phyloP scores from a whole-genome alignment of 2,329 filamentous ascomycete species.

The Chalara sp. region DNA sequence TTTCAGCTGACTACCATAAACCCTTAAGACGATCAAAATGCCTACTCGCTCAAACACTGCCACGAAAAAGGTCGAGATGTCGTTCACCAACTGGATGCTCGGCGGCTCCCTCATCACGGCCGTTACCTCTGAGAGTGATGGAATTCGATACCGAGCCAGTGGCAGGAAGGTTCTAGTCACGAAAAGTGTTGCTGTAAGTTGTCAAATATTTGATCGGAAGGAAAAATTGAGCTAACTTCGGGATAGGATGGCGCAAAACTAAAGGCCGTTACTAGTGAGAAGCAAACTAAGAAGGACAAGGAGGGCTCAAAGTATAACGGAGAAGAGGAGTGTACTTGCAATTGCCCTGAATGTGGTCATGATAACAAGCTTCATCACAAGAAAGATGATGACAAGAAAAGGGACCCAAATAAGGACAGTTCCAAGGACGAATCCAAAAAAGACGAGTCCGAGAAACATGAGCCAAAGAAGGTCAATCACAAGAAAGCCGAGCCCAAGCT shows the following conservation, averaged over 20 bases:
- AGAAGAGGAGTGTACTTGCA: not conserved
- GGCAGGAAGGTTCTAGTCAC: not conserved
- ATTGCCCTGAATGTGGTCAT: not conserved
- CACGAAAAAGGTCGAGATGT: slow-evolving; percentile 16
- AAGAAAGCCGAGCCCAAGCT: not conserved
- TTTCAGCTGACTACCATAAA: too few species aligned
- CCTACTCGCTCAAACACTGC: not conserved
- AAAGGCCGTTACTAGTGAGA: too few species aligned
- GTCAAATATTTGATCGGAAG: not conserved
- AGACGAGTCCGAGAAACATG: not conserved
- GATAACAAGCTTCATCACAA: not conserved
- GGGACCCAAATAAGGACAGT: not conserved
- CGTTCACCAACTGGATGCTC: slow-evolving; percentile 24
- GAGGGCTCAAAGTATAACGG: too few species aligned
- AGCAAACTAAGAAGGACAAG: too few species aligned
- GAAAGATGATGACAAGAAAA: not conserved
- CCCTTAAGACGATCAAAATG: not conserved
- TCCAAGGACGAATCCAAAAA: not conserved
- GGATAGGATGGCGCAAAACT: too few species aligned
- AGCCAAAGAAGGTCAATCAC: not conserved
- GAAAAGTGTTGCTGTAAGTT: not conserved
- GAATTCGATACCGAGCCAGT: not conserved
- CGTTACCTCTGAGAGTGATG: not conserved
- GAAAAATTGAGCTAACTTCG: too few species aligned
- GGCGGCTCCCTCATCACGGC: slow-evolving; percentile 19